Evolutionary conservation across 768 basidiomycete genomes (phyloP), one percentile per base, ranked within the genome.

Genomic region (Xerocomus potaroensis): DNA sequence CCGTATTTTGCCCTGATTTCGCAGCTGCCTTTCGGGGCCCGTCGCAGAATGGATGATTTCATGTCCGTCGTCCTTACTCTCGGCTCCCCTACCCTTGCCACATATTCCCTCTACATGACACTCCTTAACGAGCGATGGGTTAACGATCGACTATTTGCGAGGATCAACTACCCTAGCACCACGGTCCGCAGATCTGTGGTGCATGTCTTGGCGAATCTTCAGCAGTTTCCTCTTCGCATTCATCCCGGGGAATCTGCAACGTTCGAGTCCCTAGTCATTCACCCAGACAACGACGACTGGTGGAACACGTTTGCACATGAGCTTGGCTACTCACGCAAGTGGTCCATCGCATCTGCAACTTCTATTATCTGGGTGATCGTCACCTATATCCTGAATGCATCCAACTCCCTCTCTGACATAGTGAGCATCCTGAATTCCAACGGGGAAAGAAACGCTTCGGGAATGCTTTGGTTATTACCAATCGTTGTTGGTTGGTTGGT

Each of bases 11-110:
- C n/a, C n/a, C n/a, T n/a, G n/a, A n/a, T n/a, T n/a, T n/a, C n/a
- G n/a, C n/a, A n/a, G n/a, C n/a, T n/a, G n/a, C n/a, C 27, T 27
- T 27, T 27, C 11, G 27, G 27, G 7, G 27, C 27, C 11, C 27
- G 11, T 6, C 27, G 27, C 5, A 27, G 27, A 11, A 27, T 27
- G 27, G 11, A 27, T 27, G 73, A 76, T 44, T 56, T 75, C 34
- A 61, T 67, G 50, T 69, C 73, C 4, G 66, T 67, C n/a, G 15
- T 77, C 8, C 57, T 77, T 26, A 68, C 72, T 1, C 54, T 77
- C 18, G 76, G 75, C 1, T 74, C 72, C 0, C 75, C 76, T 0
- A 58, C 58, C 3, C 67, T 77, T 3, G 73, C 76, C 0, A 69
- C 67, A 4, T 77, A 75, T 51, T 76, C 75, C 27, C 11, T n/a